Conservation (phyloP, 352 stramenopile species). For the Aphanomyces astaci region DNA sequence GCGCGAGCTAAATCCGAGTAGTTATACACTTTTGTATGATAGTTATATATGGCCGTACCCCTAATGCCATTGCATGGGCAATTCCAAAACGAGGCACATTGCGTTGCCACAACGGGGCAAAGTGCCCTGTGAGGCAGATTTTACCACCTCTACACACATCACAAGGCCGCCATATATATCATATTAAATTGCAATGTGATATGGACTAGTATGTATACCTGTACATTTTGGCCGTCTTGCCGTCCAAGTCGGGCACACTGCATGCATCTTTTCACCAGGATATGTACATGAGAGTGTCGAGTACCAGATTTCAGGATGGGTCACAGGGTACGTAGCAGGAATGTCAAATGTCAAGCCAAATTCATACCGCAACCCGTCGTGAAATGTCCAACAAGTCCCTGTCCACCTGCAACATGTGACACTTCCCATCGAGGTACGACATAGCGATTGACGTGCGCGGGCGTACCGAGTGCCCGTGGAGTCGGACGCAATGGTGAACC, state of each 20-base stretch:
- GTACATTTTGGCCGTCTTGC: constrained; percentile 90
- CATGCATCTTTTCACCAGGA: constrained; percentile 20
- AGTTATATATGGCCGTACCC: constrained; percentile 36
- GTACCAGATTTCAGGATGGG: constrained; percentile 65
- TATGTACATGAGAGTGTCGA: neutral
- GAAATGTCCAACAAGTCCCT: constrained; percentile 83
- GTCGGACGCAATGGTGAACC: constrained; percentile 85
- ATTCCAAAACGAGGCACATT: constrained; percentile 83
- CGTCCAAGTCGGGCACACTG: constrained; percentile 75
- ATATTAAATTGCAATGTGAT: too few species aligned
- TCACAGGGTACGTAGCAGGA: constrained; percentile 71
- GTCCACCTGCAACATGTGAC: constrained; percentile 38
- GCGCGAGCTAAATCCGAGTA: constrained; percentile 43
- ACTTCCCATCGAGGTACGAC: neutral
- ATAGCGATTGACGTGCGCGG: neutral
- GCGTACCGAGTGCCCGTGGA: constrained; percentile 57
- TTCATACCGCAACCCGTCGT: constrained; percentile 70
- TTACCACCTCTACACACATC: constrained; percentile 48
- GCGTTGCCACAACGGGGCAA: constrained; percentile 83
- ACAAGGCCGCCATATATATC: neutral
- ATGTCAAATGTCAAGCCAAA: constrained; percentile 85
- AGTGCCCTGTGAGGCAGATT: constrained; percentile 85
- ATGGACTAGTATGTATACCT: too few species aligned
- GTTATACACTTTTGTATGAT: neutral
- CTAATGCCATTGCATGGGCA: constrained; percentile 74